Evolutionary conservation across 23 red algal genomes (phyloP).

Genomic region (Pyropia haitanensis): DNA sequence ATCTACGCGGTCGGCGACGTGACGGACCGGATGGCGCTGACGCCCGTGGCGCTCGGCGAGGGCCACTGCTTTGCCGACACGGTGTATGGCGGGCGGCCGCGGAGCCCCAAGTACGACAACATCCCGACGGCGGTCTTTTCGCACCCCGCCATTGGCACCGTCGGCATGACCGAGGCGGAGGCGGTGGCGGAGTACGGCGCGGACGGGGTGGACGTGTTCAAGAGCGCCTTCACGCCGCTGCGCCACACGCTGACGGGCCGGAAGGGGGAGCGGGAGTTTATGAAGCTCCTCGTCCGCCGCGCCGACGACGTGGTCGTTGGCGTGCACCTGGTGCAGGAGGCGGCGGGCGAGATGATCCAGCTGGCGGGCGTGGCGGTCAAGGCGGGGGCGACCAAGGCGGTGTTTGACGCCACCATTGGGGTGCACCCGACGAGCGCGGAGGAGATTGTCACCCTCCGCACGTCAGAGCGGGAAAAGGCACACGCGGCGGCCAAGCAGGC

Average conservation of each 20-base stretch:
- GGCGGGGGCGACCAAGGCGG: conserved; percentile 82
- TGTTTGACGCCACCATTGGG: conserved; percentile 91
- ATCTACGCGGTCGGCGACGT: conserved; percentile 98
- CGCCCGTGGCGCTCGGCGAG: conserved; percentile 94
- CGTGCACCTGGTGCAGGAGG: conserved; percentile 69
- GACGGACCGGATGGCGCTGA: conserved; percentile 73
- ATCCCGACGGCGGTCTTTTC: conserved; percentile 94
- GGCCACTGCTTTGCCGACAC: conserved; percentile 93
- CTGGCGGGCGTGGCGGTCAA: conserved; percentile 78
- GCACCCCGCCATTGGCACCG: conserved; percentile 76
- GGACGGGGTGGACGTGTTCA: conserved; percentile 70
- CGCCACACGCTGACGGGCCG: conserved; percentile 82
- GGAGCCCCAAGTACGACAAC: conserved; percentile 58
- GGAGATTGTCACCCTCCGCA: conserved; percentile 89
- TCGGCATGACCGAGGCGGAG: conserved; percentile 70
- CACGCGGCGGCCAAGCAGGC: too few species aligned
- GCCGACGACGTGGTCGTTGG: conserved; percentile 75
- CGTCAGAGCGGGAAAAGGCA: background rate
- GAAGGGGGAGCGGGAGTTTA: conserved; percentile 56
- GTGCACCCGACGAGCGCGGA: conserved; percentile 92
- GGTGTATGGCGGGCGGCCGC: conserved; percentile 58
- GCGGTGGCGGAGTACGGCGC: conserved; percentile 62
- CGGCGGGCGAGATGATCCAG: conserved; percentile 87
- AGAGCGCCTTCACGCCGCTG: conserved; percentile 75
- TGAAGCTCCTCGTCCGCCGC: conserved; percentile 90